Percentiles rank a stretch among this genome's conserved stretches.
Evolutionary conservation across 2,329 filamentous ascomycete genomes (phyloP).

Genomic region (Colletotrichum sp.): DNA sequence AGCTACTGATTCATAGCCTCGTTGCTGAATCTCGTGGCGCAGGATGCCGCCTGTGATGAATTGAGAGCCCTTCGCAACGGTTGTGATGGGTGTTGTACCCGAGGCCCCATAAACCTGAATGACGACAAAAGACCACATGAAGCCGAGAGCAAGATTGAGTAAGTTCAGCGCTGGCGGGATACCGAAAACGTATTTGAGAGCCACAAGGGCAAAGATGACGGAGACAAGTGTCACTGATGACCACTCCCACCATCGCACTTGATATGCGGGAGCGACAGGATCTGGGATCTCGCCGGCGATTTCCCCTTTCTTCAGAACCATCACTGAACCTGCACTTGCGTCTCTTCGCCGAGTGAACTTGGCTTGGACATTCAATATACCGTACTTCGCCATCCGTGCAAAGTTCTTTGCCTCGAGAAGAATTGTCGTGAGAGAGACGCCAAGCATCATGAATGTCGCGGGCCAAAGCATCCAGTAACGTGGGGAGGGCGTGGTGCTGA

Average conservation of each 20-base stretch:
- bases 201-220: not conserved
- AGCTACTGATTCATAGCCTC: not conserved
- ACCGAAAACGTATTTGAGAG: not conserved
- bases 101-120: not conserved
- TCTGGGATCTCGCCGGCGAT: not conserved
- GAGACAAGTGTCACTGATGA: not conserved
- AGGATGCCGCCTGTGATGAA: not conserved
- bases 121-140: not conserved
- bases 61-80: not conserved
- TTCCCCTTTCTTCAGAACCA: not conserved
- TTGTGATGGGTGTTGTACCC: not conserved
- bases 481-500: not conserved
- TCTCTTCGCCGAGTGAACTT: not conserved
- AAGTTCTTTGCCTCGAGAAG: not conserved
- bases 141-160: not conserved
- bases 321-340: not conserved
- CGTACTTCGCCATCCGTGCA: not conserved
- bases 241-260: not conserved
- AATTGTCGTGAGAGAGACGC: not conserved
- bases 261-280: not conserved
- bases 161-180: not conserved
- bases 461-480: slow-evolving; percentile 1
- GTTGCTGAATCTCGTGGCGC: accelerated
- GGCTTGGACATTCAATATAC: not conserved
- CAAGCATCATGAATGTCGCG: not conserved